Conservation (phyloP, 345 rosid genomes). For the Mangifera indica region DNA sequence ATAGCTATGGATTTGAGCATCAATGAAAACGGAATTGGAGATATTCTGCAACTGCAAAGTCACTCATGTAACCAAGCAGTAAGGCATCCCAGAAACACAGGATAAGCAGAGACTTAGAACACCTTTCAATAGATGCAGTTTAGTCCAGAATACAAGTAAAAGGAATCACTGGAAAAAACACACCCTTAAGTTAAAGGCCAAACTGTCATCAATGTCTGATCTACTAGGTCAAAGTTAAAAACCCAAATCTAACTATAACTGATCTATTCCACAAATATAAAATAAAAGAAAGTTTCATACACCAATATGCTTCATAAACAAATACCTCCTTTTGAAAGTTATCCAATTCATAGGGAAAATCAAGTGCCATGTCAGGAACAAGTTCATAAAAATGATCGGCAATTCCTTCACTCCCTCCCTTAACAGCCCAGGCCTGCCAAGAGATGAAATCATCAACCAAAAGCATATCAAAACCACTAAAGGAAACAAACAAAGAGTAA, state of each 20-base stretch:
- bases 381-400: constrained; percentile 71
- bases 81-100: neutral
- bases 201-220: neutral
- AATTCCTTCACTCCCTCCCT: constrained; percentile 67
- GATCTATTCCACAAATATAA: neutral
- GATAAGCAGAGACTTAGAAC: neutral
- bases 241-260: neutral
- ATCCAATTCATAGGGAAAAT: constrained; percentile 90
- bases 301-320: no score
- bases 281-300: constrained; percentile 4
- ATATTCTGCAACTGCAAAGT: neutral
- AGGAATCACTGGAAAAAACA: neutral
- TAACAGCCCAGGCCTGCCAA: constrained; percentile 74
- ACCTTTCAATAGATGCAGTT: neutral
- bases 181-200: neutral
- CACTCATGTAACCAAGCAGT: neutral
- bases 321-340: constrained; percentile 91
- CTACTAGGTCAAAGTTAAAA: neutral
- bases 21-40: neutral
- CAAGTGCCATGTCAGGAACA: constrained; percentile 88
- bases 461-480: neutral
- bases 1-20: neutral
- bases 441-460: constrained; percentile 19
- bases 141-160: neutral
- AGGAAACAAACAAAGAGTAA: neutral